phyloP scores from a whole-genome alignment of 176 grass and related monocot species.

The Oryza officinalis region DNA sequence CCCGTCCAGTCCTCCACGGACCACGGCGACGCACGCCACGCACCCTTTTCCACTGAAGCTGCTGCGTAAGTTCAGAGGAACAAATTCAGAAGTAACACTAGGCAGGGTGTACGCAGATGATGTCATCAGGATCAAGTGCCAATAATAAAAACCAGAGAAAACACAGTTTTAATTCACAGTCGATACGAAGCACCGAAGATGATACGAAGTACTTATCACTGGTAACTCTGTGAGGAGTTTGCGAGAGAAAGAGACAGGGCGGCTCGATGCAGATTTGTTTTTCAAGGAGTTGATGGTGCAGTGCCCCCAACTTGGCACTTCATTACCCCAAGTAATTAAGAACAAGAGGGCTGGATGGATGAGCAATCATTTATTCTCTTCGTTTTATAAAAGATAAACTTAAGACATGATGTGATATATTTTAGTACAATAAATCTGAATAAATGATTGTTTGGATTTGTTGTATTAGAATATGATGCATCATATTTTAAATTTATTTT shows the following conservation, averaged over 20 bases:
- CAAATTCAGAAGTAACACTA: background rate
- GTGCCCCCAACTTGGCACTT: constrained; percentile 11
- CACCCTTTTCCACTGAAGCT: background rate
- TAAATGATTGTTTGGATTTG: too few species aligned
- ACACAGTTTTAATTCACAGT: background rate
- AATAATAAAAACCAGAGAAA: background rate
- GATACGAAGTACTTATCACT: background rate
- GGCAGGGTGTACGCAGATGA: background rate
- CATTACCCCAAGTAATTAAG: background rate
- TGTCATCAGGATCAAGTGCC: background rate
- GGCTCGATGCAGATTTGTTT: constrained; percentile 45
- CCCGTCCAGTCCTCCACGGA: background rate
- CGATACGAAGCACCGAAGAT: background rate
- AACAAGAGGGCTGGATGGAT: background rate
- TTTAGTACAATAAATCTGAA: too few species aligned
- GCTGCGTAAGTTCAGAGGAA: background rate
- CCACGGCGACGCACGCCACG: background rate
- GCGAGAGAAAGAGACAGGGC: constrained; percentile 12
- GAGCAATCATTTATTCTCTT: constrained; percentile 21
- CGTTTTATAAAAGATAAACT: too few species aligned
- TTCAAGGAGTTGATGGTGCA: constrained; percentile 6
- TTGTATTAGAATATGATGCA: too few species aligned
- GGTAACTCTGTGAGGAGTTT: background rate
- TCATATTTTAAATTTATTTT: too few species aligned
- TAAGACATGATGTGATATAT: too few species aligned